Percentiles rank a stretch among this genome's conserved stretches.
phyloP scores from a whole-genome alignment of 1,284 basidiomycete genomes.

The Puccinia brachypodii region DNA sequence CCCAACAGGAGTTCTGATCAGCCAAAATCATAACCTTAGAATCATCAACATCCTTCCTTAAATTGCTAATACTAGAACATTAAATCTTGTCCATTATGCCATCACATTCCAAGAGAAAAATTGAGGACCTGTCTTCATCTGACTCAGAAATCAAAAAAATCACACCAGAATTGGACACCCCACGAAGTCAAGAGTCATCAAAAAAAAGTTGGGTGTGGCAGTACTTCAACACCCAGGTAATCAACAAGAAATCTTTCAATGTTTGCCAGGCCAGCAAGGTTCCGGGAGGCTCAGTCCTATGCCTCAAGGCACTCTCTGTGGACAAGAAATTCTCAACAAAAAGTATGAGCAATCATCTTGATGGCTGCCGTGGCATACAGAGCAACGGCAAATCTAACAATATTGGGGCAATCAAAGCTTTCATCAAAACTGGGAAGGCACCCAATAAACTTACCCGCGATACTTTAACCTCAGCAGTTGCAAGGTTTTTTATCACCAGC shows the following conservation, averaged over 20 bases:
- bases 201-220: not conserved
- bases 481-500: not conserved
- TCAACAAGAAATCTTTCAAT: not conserved
- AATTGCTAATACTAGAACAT: too few species aligned
- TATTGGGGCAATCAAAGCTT: not conserved
- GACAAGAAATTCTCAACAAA: not conserved
- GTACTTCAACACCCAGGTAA: not conserved
- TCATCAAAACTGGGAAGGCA: not conserved
- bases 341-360: conserved; percentile 3
- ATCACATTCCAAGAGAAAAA: too few species aligned
- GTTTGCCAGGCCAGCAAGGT: not conserved
- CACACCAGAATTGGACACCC: too few species aligned
- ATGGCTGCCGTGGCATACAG: not conserved
- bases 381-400: not conserved
- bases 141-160: too few species aligned
- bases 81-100: too few species aligned
- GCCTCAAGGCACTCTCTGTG: not conserved
- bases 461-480: not conserved
- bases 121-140: too few species aligned
- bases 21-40: too few species aligned
- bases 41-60: too few species aligned
- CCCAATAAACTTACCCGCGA: not conserved
- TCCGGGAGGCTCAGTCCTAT: not conserved
- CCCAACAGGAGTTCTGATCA: too few species aligned
- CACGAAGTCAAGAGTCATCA: too few species aligned